A percentile compares a stretch with the other conserved stretches of the same genome.
Evolutionary conservation across 1,284 basidiomycete genomes (phyloP).

Genomic region (Trichosporon sp.): DNA sequence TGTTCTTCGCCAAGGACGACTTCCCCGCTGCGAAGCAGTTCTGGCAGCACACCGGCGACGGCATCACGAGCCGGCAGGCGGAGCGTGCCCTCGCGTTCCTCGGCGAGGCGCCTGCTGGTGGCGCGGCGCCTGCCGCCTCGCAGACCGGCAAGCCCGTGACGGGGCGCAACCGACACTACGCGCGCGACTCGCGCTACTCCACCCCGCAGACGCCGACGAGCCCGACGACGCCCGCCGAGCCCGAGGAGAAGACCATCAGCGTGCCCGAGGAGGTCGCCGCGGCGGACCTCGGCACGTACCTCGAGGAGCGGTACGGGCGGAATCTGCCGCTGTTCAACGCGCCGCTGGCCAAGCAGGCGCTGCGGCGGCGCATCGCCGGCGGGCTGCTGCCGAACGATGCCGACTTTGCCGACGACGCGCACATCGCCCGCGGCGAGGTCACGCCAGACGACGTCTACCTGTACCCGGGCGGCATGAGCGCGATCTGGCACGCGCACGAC

Average conservation of each 20-base stretch:
- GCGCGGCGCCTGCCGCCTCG: not conserved
- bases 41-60: conserved; percentile 92
- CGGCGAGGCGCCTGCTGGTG: conserved; percentile 48
- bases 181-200: conserved; percentile 3
- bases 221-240: not conserved
- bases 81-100: conserved; percentile 73
- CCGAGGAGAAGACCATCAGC: not conserved
- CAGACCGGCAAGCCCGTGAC: conserved; percentile 8
- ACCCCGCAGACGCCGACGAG: not conserved
- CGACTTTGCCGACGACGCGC: conserved; percentile 40
- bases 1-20: conserved; percentile 66
- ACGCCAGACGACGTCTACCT: conserved; percentile 83
- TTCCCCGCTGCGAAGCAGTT: conserved; percentile 78
- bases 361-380: conserved; percentile 84
- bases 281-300: conserved; percentile 54
- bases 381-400: conserved; percentile 65
- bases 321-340: conserved; percentile 76
- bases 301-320: conserved; percentile 94
- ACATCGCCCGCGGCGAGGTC: conserved; percentile 50
- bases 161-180: conserved; percentile 44
- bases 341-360: conserved; percentile 72
- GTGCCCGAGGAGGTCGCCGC: conserved; percentile 47
- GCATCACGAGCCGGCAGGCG: conserved; percentile 81
- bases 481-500: conserved; percentile 87
- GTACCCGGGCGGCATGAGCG: conserved; percentile 82